A percentile compares a stretch with the other conserved stretches of the same genome.
Conservation (phyloP, 495 filamentous ascomycete species). For the Daldinia caldariorum region DNA sequence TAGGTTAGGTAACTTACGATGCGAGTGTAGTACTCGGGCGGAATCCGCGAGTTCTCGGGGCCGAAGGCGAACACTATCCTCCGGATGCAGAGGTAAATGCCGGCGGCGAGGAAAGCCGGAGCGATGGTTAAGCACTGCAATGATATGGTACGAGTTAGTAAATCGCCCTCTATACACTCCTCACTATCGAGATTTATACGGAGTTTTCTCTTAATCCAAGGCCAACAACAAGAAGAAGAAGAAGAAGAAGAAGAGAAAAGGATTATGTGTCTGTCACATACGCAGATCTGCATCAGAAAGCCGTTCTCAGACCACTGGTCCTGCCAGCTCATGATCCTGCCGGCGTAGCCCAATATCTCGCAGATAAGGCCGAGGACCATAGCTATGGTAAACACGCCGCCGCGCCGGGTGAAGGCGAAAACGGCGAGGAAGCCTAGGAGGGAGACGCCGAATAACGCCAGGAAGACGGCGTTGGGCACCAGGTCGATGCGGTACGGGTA, state of each 20-base stretch:
- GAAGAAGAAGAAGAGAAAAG: neutral
- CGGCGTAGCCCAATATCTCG: slow-evolving; percentile 59
- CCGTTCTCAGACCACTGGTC: slow-evolving; percentile 55
- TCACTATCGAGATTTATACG: no score
- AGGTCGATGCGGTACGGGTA: slow-evolving; percentile 58
- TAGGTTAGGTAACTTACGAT: no score
- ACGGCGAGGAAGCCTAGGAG: slow-evolving; percentile 54
- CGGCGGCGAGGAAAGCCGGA: slow-evolving; percentile 70
- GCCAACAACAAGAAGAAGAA: neutral
- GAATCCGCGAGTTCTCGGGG: slow-evolving; percentile 68
- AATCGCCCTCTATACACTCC: neutral
- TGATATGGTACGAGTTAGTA: neutral
- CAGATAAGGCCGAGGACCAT: slow-evolving; percentile 53
- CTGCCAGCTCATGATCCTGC: slow-evolving; percentile 52
- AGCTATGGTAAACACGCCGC: slow-evolving; percentile 52
- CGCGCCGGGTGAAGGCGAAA: slow-evolving; percentile 51
- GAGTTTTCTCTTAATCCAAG: neutral
- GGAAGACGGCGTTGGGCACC: slow-evolving; percentile 54
- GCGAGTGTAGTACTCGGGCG: slow-evolving; percentile 62
- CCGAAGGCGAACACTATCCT: slow-evolving; percentile 69
- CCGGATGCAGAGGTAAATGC: slow-evolving; percentile 70
- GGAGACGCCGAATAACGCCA: slow-evolving; percentile 54
- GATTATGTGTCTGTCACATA: neutral
- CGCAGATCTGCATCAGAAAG: slow-evolving; percentile 66
- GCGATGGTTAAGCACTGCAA: slow-evolving; percentile 65